Percentiles rank a stretch among this genome's conserved stretches.
These are phyloP conservation scores for Austroboletus novae-zelandiae DNA, from an alignment of 1,284 basidiomycete species.

Conservation along the genomic window DNA sequence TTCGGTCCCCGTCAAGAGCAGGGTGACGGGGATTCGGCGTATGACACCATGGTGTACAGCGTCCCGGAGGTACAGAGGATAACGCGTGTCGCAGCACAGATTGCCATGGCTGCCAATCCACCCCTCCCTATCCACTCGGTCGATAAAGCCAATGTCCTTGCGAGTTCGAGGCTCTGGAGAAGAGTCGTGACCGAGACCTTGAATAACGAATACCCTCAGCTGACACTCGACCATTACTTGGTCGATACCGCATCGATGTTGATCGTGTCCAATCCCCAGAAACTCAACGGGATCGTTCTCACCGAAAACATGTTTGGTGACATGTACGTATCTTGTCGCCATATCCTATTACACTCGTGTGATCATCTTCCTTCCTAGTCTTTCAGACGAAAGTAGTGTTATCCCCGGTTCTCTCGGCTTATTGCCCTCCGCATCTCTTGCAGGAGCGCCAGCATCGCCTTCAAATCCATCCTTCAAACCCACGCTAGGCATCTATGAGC, in stretches of 20 bases:
- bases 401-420: conserved; percentile 98
- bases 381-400: conserved; percentile 95
- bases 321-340: conserved; percentile 62
- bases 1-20: conserved; percentile 94
- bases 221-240: conserved; percentile 85
- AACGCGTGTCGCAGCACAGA: conserved; percentile 92
- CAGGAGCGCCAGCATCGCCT: conserved; percentile 82
- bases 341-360: neutral
- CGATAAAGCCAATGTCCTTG: conserved; percentile 99
- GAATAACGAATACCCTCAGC: conserved; percentile 81
- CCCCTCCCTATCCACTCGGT: conserved; percentile 90
- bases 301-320: conserved; percentile 97
- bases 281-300: conserved; percentile 93
- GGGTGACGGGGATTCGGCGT: conserved; percentile 70
- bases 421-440: conserved; percentile 92
- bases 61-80: conserved; percentile 91
- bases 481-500: conserved; percentile 90
- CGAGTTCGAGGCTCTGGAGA: conserved; percentile 93
- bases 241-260: conserved; percentile 98
- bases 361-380: conserved; percentile 44
- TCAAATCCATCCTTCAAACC: conserved; percentile 67
- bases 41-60: conserved; percentile 93
- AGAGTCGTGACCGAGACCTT: conserved; percentile 86
- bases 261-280: conserved; percentile 88
- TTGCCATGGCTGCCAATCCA: conserved; percentile 82